Conservation (phyloP, 495 filamentous ascomycete genomes). For the Neurospora tetraspora region DNA sequence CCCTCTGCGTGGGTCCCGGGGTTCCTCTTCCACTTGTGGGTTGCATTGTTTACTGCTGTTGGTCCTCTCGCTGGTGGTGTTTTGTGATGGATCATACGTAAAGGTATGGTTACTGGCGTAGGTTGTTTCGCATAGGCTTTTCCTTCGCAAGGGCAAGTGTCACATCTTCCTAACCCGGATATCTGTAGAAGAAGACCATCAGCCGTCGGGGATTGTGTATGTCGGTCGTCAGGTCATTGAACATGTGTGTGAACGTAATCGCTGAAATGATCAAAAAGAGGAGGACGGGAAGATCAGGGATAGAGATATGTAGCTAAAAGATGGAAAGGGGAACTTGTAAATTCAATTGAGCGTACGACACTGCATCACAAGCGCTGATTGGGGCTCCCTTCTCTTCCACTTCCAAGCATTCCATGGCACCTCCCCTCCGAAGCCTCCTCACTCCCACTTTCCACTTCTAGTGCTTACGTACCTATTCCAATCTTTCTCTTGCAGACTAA, state of each 20-base stretch:
- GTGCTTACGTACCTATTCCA: background rate
- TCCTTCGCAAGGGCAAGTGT: background rate
- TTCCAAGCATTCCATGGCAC: background rate
- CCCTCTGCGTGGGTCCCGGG: conserved; percentile 28
- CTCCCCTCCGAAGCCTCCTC: background rate
- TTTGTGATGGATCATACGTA: background rate
- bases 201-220: background rate
- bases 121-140: background rate
- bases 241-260: background rate
- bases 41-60: conserved; percentile 31
- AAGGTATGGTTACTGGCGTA: background rate
- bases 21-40: conserved; percentile 26
- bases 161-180: background rate
- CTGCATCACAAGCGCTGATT: background rate
- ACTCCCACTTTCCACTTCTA: background rate
- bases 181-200: background rate
- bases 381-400: background rate
- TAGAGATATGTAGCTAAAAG: background rate
- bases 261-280: background rate
- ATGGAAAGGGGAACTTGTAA: background rate
- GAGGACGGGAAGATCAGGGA: background rate
- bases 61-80: background rate
- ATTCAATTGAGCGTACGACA: background rate
- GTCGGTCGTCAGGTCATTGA: background rate
- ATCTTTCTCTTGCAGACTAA: background rate